Evolutionary conservation across 768 basidiomycete genomes (phyloP).

Genomic region (Termitomyces bulborhizus): DNA sequence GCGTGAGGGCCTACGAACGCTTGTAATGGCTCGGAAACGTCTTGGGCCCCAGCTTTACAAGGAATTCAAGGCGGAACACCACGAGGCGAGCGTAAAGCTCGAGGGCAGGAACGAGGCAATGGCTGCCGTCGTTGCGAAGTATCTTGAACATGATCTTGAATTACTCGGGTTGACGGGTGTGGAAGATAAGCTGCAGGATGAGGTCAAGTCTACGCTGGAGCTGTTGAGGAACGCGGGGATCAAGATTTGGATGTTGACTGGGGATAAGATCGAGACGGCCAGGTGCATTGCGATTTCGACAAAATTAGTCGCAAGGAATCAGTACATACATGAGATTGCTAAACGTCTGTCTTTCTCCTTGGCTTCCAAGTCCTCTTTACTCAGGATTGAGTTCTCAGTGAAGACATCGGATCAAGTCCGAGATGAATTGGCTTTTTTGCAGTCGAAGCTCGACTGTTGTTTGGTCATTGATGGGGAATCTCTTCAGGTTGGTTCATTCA

Average conservation of each 20-base stretch:
- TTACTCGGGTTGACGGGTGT: slow-evolving; percentile 95
- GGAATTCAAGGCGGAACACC: slow-evolving; percentile 67
- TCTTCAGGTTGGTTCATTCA: slow-evolving; percentile 54
- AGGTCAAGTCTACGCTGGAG: slow-evolving; percentile 91
- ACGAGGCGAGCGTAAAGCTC: slow-evolving; percentile 71
- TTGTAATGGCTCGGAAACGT: slow-evolving; percentile 85
- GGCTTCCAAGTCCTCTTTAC: not conserved
- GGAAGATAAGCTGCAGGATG: slow-evolving; percentile 97
- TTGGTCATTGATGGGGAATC: slow-evolving; percentile 98
- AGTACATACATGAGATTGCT: slow-evolving; percentile 95
- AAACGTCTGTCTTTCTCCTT: slow-evolving; percentile 54
- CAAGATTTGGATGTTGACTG: slow-evolving; percentile 99
- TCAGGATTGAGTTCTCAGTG: slow-evolving; percentile 42
- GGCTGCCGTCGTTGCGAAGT: slow-evolving; percentile 62
- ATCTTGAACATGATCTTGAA: slow-evolving; percentile 86
- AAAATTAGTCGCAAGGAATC: slow-evolving; percentile 91
- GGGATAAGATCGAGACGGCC: slow-evolving; percentile 98
- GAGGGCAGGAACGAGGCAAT: slow-evolving; percentile 83
- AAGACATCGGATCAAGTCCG: slow-evolving; percentile 78
- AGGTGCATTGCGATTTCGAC: slow-evolving; percentile 97
- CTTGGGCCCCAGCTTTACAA: slow-evolving; percentile 63
- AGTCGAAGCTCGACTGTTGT: slow-evolving; percentile 94
- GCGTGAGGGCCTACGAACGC: slow-evolving; percentile 87
- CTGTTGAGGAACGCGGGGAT: slow-evolving; percentile 91
- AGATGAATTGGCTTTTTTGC: slow-evolving; percentile 87